phyloP scores from a whole-genome alignment of 345 rosid species.

The Camelina neglecta region DNA sequence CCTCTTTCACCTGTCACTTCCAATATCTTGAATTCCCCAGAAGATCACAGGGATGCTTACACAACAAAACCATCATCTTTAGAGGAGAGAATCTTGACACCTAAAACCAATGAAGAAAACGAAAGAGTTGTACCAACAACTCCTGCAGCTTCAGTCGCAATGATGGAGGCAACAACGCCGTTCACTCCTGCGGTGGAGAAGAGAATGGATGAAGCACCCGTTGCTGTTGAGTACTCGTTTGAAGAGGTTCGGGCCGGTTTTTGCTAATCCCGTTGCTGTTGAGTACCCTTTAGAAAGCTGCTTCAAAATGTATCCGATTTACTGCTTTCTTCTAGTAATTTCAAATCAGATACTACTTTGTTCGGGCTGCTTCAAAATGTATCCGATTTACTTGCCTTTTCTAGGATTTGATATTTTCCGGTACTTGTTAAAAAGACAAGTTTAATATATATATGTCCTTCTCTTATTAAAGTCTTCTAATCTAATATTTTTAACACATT shows the following conservation, averaged over 20 bases:
- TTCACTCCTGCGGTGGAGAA: constrained; percentile 52
- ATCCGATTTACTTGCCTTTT: constrained; percentile 22
- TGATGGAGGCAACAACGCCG: constrained; percentile 65
- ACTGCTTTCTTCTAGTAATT: constrained; percentile 33
- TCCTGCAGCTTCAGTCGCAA: constrained; percentile 60
- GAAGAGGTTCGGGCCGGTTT: constrained; percentile 45
- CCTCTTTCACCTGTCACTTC: constrained; percentile 70
- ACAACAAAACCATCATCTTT: constrained; percentile 34
- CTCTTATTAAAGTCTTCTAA: too few species aligned
- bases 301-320: constrained; percentile 5
- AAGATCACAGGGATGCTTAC: constrained; percentile 46
- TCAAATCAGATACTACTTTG: constrained; percentile 24
- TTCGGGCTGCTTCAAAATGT: constrained; percentile 21
- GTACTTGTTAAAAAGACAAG: too few species aligned
- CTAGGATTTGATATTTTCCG: not conserved
- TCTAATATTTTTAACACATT: too few species aligned
- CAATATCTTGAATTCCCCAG: constrained; percentile 54
- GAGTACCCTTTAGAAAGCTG: constrained; percentile 26
- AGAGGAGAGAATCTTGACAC: constrained; percentile 34
- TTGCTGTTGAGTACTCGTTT: constrained; percentile 40
- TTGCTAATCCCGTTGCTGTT: constrained; percentile 27
- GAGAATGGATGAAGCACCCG: constrained; percentile 28
- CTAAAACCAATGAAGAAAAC: constrained; percentile 46
- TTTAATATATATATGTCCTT: too few species aligned
- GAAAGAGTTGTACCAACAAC: constrained; percentile 52